Evolutionary conservation across 345 rosid genomes (phyloP).

Genomic region (Salix koriyanagi): DNA sequence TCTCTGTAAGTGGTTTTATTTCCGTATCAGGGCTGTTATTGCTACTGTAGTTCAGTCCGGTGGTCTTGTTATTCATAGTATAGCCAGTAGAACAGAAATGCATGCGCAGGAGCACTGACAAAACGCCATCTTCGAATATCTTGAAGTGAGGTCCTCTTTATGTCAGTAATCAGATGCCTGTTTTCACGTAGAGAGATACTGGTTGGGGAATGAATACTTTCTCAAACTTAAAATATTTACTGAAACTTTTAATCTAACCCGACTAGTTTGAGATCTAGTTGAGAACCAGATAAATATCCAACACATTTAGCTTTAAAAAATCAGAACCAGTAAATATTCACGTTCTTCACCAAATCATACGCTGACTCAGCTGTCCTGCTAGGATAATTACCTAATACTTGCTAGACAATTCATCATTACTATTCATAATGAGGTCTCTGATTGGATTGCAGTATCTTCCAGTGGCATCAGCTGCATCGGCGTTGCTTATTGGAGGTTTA

Average conservation of each 20-base stretch:
- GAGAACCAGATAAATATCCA: not conserved
- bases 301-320: not conserved
- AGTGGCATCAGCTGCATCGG: conserved; percentile 94
- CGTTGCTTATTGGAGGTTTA: conserved; percentile 79
- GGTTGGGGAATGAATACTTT: not conserved
- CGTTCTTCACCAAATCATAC: not conserved
- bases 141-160: not conserved
- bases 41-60: not conserved
- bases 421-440: not conserved
- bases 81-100: not conserved
- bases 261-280: not conserved
- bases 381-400: not conserved
- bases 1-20: conserved; percentile 48
- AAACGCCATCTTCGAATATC: not conserved
- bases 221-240: not conserved
- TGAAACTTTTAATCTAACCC: too few relatives aligned
- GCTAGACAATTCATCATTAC: not conserved
- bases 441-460: conserved; percentile 74
- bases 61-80: not conserved
- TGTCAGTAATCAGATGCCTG: not conserved
- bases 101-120: not conserved
- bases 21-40: not conserved
- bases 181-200: not conserved
- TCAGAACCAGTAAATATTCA: not conserved
- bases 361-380: not conserved